These are phyloP conservation scores for Mortierella sp. DNA, from an alignment of 371 early-diverging fungal species.

Conservation along the genomic window DNA sequence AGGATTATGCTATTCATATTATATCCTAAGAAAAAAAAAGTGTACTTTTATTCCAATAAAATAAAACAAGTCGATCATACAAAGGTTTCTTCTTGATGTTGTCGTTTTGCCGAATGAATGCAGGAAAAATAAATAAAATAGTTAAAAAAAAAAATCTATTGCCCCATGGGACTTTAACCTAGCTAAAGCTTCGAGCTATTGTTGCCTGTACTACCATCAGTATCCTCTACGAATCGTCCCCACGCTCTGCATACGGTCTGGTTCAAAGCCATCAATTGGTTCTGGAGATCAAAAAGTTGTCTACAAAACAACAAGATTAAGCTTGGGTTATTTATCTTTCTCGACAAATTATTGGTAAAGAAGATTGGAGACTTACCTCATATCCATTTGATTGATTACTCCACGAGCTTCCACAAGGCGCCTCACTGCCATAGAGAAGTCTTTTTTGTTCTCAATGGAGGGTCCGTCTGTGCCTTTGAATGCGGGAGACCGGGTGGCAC, in stretches of 20 bases:
- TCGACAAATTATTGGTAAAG: background rate
- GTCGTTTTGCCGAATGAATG: too few species aligned
- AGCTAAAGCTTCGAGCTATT: background rate
- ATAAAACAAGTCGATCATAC: background rate
- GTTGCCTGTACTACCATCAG: background rate
- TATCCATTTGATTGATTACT: conserved; percentile 15
- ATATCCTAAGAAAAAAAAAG: background rate
- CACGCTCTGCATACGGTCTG: conserved; percentile 26
- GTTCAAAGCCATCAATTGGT: conserved; percentile 24
- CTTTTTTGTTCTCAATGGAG: conserved; percentile 9
- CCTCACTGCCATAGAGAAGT: conserved; percentile 9
- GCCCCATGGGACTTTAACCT: background rate
- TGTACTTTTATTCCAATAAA: conserved; percentile 3
- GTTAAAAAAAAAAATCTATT: background rate
- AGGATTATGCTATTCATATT: background rate
- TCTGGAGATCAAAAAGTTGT: conserved; percentile 42
- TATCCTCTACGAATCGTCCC: conserved; percentile 17
- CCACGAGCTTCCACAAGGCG: conserved; percentile 23
- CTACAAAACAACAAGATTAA: conserved; percentile 9
- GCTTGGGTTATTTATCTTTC: background rate
- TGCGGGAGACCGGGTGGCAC: background rate
- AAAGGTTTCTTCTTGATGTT: too few species aligned
- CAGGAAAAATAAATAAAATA: background rate
- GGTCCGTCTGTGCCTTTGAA: background rate
- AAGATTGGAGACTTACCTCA: conserved; percentile 15